A percentile compares a stretch with the other conserved stretches of the same genome.
phyloP scores from a whole-genome alignment of 163 green algal species.

The Scenedesmus sp. region DNA sequence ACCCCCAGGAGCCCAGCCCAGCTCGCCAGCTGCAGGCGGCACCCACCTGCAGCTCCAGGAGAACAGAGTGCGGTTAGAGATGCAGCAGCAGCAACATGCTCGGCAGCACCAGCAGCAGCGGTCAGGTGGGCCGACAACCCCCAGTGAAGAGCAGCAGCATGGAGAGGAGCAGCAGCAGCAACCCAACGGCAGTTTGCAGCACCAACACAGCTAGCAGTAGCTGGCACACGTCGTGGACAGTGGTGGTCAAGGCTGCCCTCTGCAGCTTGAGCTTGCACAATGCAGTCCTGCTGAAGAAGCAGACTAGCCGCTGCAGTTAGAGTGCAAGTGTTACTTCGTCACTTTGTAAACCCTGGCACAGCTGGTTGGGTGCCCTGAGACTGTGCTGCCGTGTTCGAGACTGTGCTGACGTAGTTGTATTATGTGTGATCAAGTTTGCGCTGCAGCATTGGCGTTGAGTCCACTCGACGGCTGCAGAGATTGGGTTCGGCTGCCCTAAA shows the following conservation, averaged over 20 bases:
- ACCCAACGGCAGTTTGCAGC: not conserved
- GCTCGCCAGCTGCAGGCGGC: not conserved
- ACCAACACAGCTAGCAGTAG: not conserved
- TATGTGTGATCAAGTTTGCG: no score
- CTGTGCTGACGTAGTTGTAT: no score
- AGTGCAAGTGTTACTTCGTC: not conserved
- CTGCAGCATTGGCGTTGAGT: not conserved
- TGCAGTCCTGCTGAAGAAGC: conserved; percentile 1
- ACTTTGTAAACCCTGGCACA: not conserved
- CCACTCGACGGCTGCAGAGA: not conserved
- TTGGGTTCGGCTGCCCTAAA: not conserved
- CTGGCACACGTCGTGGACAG: not conserved
- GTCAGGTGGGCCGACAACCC: not conserved
- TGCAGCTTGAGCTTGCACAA: not conserved
- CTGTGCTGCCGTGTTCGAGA: no score
- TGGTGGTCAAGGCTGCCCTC: not conserved
- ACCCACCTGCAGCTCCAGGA: conserved; percentile 40
- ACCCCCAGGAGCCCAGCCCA: not conserved
- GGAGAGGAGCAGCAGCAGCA: conserved; percentile 30
- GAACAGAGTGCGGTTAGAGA: conserved; percentile 10
- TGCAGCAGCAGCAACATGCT: not conserved
- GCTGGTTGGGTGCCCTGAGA: not conserved
- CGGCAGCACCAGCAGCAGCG: conserved; percentile 42
- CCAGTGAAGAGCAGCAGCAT: not conserved
- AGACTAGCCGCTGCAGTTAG: not conserved